These are phyloP conservation scores for Juglanconis juglandina DNA, from an alignment of 2,329 filamentous ascomycete species.

Conservation along the genomic window DNA sequence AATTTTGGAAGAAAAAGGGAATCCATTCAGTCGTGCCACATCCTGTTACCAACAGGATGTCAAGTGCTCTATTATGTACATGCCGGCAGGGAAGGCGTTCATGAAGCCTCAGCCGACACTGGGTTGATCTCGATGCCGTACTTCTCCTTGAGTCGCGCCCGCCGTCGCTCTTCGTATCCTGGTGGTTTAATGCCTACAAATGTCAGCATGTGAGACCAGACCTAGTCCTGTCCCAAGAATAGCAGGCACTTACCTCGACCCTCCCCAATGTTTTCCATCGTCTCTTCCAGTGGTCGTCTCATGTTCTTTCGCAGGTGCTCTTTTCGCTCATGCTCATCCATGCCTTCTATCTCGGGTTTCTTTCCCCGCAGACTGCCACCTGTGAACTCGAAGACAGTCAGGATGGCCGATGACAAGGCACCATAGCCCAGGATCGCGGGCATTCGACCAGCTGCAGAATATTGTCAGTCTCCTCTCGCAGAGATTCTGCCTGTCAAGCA, in stretches of 20 bases:
- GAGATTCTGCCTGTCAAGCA: constrained; percentile 25
- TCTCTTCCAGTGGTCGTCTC: constrained; percentile 73
- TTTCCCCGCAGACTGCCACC: constrained; percentile 55
- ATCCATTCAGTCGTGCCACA: constrained; percentile 5
- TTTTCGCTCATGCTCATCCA: constrained; percentile 72
- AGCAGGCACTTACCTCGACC: constrained; percentile 65
- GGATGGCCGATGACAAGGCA: constrained; percentile 48
- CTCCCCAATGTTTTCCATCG: constrained; percentile 77
- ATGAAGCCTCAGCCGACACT: constrained; percentile 45
- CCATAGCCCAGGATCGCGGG: constrained; percentile 69
- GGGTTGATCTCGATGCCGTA: constrained; percentile 83
- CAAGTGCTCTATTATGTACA: constrained; percentile 19
- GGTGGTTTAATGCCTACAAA: constrained; percentile 71
- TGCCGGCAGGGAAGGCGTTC: constrained; percentile 16
- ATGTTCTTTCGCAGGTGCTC: constrained; percentile 70
- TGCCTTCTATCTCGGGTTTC: constrained; percentile 61
- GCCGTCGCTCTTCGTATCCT: constrained; percentile 81
- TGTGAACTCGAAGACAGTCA: constrained; percentile 66
- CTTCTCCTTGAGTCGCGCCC: constrained; percentile 76
- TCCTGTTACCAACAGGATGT: background rate
- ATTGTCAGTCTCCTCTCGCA: constrained; percentile 3
- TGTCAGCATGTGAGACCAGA: constrained; percentile 7
- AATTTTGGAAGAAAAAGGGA: background rate
- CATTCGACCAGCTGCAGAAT: constrained; percentile 56
- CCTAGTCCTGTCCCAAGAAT: background rate